Percentiles rank a stretch among this genome's conserved stretches.
phyloP scores from a whole-genome alignment of 129 eudicot species.

The Tagetes erecta region DNA sequence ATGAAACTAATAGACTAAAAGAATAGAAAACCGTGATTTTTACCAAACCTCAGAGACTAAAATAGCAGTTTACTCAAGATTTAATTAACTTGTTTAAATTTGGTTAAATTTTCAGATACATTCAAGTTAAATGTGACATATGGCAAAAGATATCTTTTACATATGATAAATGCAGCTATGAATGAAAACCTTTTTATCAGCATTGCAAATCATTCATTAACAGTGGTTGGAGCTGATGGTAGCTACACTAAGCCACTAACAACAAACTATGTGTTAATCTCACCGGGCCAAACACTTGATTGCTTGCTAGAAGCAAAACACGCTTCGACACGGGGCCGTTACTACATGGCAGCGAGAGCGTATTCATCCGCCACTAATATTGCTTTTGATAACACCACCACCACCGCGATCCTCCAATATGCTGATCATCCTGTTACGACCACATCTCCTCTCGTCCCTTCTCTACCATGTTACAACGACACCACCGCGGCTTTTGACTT shows the following conservation, averaged over 20 bases:
- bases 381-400: conserved; percentile 45
- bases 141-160: conserved; percentile 46
- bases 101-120: conserved; percentile 28
- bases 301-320: conserved; percentile 52
- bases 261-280: conserved; percentile 26
- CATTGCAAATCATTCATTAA: conserved; percentile 50
- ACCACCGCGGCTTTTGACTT: conserved; percentile 41
- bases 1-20: too few relatives aligned
- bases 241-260: conserved; percentile 56
- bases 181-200: conserved; percentile 39
- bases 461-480: conserved; percentile 51
- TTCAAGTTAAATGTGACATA: conserved; percentile 39
- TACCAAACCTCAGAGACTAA: too few relatives aligned
- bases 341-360: conserved; percentile 60
- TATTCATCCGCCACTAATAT: conserved; percentile 5
- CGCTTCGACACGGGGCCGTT: conserved; percentile 16
- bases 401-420: conserved; percentile 45
- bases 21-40: too few relatives aligned
- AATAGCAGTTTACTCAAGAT: too few relatives aligned
- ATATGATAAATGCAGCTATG: conserved; percentile 52
- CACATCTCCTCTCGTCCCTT: conserved; percentile 32
- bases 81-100: too few relatives aligned
- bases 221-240: conserved; percentile 56
- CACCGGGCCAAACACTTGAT: conserved; percentile 65
- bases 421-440: background rate